phyloP scores from a whole-genome alignment of 495 filamentous ascomycete species.

The Amphirosellinia nigrospora region DNA sequence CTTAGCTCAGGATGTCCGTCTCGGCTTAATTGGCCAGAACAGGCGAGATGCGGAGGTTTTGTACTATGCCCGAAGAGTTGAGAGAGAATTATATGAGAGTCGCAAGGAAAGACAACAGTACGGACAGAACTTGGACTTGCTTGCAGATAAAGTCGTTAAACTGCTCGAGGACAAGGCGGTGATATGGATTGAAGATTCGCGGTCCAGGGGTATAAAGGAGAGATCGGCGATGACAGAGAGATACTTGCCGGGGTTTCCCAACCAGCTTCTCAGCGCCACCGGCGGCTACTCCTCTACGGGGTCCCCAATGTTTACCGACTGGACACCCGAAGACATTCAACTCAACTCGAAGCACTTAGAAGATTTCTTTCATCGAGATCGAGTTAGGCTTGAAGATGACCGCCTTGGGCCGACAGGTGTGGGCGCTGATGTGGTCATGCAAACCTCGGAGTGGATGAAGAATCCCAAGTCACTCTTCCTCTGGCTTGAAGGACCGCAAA shows the following conservation, averaged over 20 bases:
- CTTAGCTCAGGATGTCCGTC: constrained; percentile 16
- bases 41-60: constrained; percentile 3
- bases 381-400: not conserved
- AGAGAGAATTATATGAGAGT: constrained; percentile 6
- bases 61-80: not conserved
- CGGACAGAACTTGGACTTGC: not conserved
- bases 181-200: not conserved
- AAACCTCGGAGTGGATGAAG: not conserved
- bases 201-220: not conserved
- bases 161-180: not conserved
- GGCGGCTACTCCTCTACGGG: not conserved
- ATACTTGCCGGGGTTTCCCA: not conserved
- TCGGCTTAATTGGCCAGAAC: constrained; percentile 13
- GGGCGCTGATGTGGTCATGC: not conserved
- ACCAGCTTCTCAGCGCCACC: not conserved
- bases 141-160: not conserved
- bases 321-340: not conserved
- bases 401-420: not conserved
- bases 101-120: constrained; percentile 1
- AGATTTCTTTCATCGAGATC: constrained; percentile 14
- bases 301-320: not conserved
- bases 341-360: constrained; percentile 6
- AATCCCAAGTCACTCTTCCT: not conserved
- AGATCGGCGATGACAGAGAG: not conserved
- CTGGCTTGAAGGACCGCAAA: not conserved